These are phyloP conservation scores for Tuber borchii DNA, from an alignment of 495 filamentous ascomycete species.

Conservation along the genomic window DNA sequence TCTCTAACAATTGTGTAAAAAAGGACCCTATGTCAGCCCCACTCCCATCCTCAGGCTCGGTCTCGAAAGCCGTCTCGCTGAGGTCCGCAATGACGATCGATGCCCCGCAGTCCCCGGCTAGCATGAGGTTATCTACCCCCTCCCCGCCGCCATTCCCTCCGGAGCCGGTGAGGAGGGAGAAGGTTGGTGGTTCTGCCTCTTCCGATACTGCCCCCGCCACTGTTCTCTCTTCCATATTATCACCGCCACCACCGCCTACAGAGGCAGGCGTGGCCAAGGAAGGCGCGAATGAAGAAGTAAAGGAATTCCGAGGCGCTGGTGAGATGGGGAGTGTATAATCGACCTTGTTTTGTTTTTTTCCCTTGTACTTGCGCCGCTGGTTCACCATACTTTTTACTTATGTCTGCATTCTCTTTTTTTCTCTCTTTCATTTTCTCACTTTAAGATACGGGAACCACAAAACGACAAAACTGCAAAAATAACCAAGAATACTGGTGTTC, in stretches of 20 bases:
- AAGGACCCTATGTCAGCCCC: not conserved
- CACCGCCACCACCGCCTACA: not conserved
- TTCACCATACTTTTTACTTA: not conserved
- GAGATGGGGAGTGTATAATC: not conserved
- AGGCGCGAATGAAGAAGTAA: not conserved
- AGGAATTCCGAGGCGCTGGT: not conserved
- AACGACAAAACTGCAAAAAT: not conserved
- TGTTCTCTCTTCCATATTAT: not conserved
- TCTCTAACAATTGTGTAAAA: constrained; percentile 3
- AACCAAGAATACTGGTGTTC: not conserved
- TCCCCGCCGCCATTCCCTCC: constrained; percentile 3
- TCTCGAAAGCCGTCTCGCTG: not conserved
- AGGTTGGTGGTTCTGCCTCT: not conserved
- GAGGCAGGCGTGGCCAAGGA: not conserved
- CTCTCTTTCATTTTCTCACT: not conserved
- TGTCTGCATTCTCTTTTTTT: not conserved
- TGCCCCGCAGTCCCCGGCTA: not conserved
- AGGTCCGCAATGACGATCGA: not conserved
- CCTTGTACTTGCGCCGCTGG: not conserved
- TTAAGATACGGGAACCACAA: not conserved
- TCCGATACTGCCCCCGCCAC: not conserved
- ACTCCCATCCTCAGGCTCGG: not conserved
- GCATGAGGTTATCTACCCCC: constrained; percentile 1
- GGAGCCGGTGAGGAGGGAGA: not conserved
- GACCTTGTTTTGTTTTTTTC: not conserved